These are phyloP conservation scores for Didymella segeticola DNA, from an alignment of 2,329 filamentous ascomycete genomes.

Conservation along the genomic window DNA sequence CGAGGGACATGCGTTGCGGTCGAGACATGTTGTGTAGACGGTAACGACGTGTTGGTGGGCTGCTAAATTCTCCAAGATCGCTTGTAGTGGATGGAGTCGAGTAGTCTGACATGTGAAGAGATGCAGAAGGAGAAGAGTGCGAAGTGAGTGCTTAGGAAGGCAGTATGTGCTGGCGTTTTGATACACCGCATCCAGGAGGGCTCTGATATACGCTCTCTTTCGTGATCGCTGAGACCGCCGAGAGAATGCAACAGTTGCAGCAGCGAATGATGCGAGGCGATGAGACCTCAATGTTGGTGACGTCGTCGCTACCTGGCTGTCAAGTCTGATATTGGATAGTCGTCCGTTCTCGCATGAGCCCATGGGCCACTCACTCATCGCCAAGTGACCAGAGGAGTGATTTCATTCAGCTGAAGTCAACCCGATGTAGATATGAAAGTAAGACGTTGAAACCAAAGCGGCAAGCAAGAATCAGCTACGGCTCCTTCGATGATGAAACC, in stretches of 20 bases:
- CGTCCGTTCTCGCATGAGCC: background rate
- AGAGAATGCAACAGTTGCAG: background rate
- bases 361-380: background rate
- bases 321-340: background rate
- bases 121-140: background rate
- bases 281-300: background rate
- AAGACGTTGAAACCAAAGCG: background rate
- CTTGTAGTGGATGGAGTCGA: conserved; percentile 29
- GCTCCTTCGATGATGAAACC: background rate
- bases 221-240: background rate
- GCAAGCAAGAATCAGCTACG: background rate
- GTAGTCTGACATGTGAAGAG: conserved; percentile 26
- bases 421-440: background rate
- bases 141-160: background rate
- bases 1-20: conserved; percentile 32
- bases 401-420: background rate
- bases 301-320: background rate
- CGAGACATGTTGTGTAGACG: conserved; percentile 36
- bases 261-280: background rate
- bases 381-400: background rate
- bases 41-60: conserved; percentile 36
- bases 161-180: background rate
- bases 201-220: background rate
- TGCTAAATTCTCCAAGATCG: conserved; percentile 32
- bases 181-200: background rate